Conservation (phyloP, 1,284 basidiomycete species). For the Ustilago loliicola region DNA sequence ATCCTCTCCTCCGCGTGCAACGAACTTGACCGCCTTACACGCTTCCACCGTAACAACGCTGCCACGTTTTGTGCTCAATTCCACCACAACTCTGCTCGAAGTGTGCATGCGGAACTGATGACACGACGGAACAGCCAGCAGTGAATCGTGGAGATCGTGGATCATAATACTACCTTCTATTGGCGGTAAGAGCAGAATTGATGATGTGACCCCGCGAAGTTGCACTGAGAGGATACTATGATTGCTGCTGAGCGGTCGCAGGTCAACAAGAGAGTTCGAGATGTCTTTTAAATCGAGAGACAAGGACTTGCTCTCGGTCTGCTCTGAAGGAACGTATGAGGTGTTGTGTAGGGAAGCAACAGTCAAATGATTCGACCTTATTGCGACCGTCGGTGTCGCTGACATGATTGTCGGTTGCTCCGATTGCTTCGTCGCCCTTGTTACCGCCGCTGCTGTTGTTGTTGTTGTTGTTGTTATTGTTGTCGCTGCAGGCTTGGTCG, state of each 20-base stretch:
- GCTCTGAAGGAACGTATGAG: background rate
- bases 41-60: conserved; percentile 40
- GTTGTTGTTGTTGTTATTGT: background rate
- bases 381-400: background rate
- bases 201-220: conserved; percentile 25
- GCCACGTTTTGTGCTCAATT: conserved; percentile 26
- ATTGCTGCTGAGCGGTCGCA: conserved; percentile 14
- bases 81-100: conserved; percentile 17
- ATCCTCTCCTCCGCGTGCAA: background rate
- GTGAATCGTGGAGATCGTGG: conserved; percentile 14
- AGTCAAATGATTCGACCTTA: conserved; percentile 12
- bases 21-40: conserved; percentile 18
- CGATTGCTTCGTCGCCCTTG: background rate
- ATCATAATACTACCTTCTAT: conserved; percentile 52
- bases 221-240: conserved; percentile 32
- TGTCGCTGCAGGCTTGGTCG: background rate
- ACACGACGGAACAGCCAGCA: conserved; percentile 26
- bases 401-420: background rate
- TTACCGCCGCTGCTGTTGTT: background rate
- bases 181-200: conserved; percentile 26
- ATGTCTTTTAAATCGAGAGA: conserved; percentile 29
- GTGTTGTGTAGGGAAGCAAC: conserved; percentile 14
- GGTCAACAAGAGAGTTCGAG: conserved; percentile 26
- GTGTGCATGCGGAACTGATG: conserved; percentile 52
- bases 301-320: background rate